Evolutionary conservation across 1,284 basidiomycete species (phyloP).

Genomic region (Phlebopus sp.): DNA sequence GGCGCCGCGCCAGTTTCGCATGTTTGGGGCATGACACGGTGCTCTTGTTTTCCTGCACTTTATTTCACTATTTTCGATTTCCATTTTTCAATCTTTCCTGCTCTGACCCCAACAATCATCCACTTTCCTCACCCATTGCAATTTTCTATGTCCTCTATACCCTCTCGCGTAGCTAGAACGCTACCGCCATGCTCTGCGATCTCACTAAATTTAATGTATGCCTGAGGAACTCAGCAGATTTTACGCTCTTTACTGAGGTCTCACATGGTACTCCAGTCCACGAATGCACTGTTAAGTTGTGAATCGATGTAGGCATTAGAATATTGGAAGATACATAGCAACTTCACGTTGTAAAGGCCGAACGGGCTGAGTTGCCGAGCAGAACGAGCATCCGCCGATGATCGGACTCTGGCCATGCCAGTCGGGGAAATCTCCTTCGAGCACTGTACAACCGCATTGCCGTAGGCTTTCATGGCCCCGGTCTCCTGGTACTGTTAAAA

Average conservation of each 20-base stretch:
- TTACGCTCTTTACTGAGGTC: slow-evolving; percentile 1
- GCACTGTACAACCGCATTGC: too few relatives aligned
- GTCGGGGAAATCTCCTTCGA: too few relatives aligned
- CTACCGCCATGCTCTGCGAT: slow-evolving; percentile 29
- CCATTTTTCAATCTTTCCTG: slow-evolving; percentile 5
- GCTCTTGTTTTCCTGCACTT: slow-evolving; percentile 4
- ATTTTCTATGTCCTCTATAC: slow-evolving; percentile 27
- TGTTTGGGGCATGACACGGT: slow-evolving; percentile 8
- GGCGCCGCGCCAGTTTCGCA: slow-evolving; percentile 13
- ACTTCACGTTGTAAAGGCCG: too few relatives aligned
- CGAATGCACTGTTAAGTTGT: too few relatives aligned
- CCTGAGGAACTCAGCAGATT: slow-evolving; percentile 13
- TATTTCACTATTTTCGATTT: slow-evolving; percentile 5
- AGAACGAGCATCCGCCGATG: too few relatives aligned
- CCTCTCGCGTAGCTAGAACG: slow-evolving; percentile 29
- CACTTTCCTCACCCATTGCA: slow-evolving; percentile 12
- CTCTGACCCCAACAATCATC: slow-evolving; percentile 11
- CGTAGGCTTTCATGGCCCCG: too few relatives aligned
- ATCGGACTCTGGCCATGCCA: too few relatives aligned
- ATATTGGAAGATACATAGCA: too few relatives aligned
- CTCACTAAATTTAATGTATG: slow-evolving; percentile 35
- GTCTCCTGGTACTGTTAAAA: too few relatives aligned
- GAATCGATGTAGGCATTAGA: too few relatives aligned
- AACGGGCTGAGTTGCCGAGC: too few relatives aligned
- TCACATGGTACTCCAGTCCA: too few relatives aligned